Evolutionary conservation across 2,329 filamentous ascomycete genomes (phyloP), one percentile per base, ranked within the genome.

Genomic region (Pezicula rhizophila): DNA sequence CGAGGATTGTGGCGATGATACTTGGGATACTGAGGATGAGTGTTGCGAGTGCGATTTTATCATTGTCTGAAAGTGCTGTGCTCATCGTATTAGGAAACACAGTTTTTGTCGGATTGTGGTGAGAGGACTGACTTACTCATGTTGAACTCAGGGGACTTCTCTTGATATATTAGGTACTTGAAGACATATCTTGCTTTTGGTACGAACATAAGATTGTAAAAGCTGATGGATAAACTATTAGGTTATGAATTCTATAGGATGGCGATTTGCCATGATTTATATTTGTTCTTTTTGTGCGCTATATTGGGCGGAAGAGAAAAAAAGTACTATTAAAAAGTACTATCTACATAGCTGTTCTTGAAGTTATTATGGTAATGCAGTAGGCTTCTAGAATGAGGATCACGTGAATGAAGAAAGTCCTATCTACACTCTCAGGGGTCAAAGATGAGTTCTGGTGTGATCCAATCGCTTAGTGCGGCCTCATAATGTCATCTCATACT

Each of bases 11-110:
- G n/a, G 50, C 52, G 25, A 55, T 49, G 23, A 55, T 49, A 28
- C 50, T 42, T 45, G 50, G 52, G 18, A 55, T 52, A 31, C 52
- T 47, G 42, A 55, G 15, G 44, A 52, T 43, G 35, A 52, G 52
- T 17, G 47, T 50, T 28, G 45, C 31, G 20, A 54, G 50, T 42
- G 52, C 39, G 35, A 54, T 50, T 43, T 34, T 46, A 39, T 54
- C 52, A 42, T 38, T 50, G 38, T 42, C 26, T 28, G 50, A 50
- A 45, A 52, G 47, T 33, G 38, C 46, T 49, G 33, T 23, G 6
- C 23, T 5, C 8, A 35, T 6, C 8, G 43, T 46, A 31, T 18
- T 48, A 39, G 23, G 26, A 18, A 18, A 18, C 18, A 3, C 18
- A 18, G 18, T 18, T 18, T 18, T 18, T 18, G 18, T 18, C 18